Evolutionary conservation across 2,329 filamentous ascomycete genomes (phyloP).

Genomic region (Ophiognomonia clavigignenti-juglandacearum): DNA sequence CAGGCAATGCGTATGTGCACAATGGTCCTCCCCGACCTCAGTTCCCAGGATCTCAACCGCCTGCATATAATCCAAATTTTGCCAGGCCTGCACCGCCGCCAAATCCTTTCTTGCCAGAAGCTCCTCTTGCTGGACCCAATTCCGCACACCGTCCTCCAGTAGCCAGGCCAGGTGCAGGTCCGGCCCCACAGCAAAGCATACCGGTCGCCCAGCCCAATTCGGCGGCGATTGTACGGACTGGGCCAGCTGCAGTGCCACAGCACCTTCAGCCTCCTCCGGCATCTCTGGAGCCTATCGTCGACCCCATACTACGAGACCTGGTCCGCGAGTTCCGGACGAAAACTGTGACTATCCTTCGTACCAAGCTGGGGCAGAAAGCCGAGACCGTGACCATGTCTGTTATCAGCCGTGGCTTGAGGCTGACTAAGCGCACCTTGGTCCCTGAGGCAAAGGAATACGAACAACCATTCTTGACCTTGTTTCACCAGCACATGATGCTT

Average conservation of each 20-base stretch:
- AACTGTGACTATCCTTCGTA: slow-evolving; percentile 40
- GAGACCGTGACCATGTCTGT: slow-evolving; percentile 49
- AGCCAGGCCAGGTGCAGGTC: slow-evolving; percentile 1
- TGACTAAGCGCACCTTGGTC: slow-evolving; percentile 35
- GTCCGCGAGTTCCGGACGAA: slow-evolving; percentile 43
- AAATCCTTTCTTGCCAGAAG: neutral
- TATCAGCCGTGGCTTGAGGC: slow-evolving; percentile 45
- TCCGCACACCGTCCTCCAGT: slow-evolving; percentile 2
- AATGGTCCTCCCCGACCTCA: slow-evolving; percentile 3
- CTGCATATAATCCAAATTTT: slow-evolving; percentile 28
- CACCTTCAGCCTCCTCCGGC: slow-evolving; percentile 6
- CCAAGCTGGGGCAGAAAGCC: slow-evolving; percentile 35
- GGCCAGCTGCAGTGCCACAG: neutral
- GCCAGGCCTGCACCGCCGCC: slow-evolving; percentile 19
- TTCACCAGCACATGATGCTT: slow-evolving; percentile 25
- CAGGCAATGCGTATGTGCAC: slow-evolving; percentile 3
- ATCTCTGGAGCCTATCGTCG: slow-evolving; percentile 31
- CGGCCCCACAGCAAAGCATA: neutral
- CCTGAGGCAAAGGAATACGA: slow-evolving; percentile 43
- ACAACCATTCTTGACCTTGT: slow-evolving; percentile 41
- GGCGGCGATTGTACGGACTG: slow-evolving; percentile 1
- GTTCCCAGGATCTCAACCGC: slow-evolving; percentile 17
- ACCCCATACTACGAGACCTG: slow-evolving; percentile 37
- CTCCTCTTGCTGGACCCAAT: neutral
- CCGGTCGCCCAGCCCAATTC: neutral